Evolutionary conservation across 1,139 yeast genomes (phyloP), one percentile per base, ranked within the genome.

Genomic region (Hansenula lynferdii): DNA sequence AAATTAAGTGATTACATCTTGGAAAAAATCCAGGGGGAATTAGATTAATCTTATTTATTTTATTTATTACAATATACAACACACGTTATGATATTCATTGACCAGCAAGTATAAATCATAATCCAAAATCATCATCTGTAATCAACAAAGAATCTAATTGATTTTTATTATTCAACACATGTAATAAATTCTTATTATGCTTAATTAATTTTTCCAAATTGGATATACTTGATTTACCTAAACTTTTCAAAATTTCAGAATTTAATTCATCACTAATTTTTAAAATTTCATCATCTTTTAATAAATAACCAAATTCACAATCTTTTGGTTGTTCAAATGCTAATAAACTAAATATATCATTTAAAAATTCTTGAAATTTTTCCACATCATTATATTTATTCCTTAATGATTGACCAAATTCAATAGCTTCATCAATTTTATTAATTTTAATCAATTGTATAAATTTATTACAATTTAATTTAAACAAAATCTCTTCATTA

Each of bases 1-100:
- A 68, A 64, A 40, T 64, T 84, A 39, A 75, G 82, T 38, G 89
- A 83, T 32, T 64, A 60, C 47, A 51, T 84, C 50, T 58, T 66
- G 34, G 75, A 72, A 31, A 60, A 65, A 42, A 50, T 82, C 36
- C 53, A 57, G 38, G 45, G 57, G 11, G 34, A 39, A 9, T 39
- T 41, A 21, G 30, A 28, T 27, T 28, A n/a, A 20, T 10, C 5
- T n/a, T n/a, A n/a, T n/a, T n/a, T n/a, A n/a, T n/a, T n/a, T n/a
- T n/a, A n/a, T n/a, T n/a, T n/a, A n/a, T n/a, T n/a, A n/a, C n/a
- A n/a, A n/a, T n/a, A n/a, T n/a, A n/a, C n/a, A n/a, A n/a, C n/a
- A n/a, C n/a, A n/a, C n/a, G n/a, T n/a, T n/a, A n/a, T n/a, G n/a
- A 19, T 22, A 31, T 10, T n/a, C n/a, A n/a, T n/a, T n/a, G n/a